phyloP scores from a whole-genome alignment of 2,329 filamentous ascomycete species.

The Bipolaris victoriae region DNA sequence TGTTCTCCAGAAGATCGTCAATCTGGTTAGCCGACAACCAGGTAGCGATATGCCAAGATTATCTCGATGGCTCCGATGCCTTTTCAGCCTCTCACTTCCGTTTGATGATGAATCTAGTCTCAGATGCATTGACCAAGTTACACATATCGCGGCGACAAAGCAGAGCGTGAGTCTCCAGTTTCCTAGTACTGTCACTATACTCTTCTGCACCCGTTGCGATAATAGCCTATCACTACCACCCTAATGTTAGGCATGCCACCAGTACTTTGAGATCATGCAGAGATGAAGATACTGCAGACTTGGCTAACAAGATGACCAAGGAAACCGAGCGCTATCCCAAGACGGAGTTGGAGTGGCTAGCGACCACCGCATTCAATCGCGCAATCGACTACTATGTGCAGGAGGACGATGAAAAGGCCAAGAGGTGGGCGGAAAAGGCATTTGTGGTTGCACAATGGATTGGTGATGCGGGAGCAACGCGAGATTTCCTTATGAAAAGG shows the following conservation, averaged over 20 bases:
- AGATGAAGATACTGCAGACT: slow-evolving; percentile 2
- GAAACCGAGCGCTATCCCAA: slow-evolving; percentile 63
- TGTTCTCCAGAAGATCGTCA: slow-evolving; percentile 70
- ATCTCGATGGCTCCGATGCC: slow-evolving; percentile 77
- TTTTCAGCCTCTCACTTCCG: slow-evolving; percentile 71
- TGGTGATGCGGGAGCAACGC: slow-evolving; percentile 55
- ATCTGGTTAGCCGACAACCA: slow-evolving; percentile 66
- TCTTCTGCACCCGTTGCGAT: slow-evolving; percentile 15
- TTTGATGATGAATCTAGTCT: slow-evolving; percentile 63
- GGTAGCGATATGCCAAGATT: slow-evolving; percentile 65
- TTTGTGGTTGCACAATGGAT: slow-evolving; percentile 66
- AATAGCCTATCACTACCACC: neutral
- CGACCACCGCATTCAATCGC: slow-evolving; percentile 66
- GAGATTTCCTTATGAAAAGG: slow-evolving; percentile 49
- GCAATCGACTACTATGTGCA: slow-evolving; percentile 64
- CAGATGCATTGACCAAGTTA: slow-evolving; percentile 68
- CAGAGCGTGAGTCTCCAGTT: slow-evolving; percentile 34
- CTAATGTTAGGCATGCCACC: slow-evolving; percentile 20
- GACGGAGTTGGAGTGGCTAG: slow-evolving; percentile 78
- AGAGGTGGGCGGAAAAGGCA: slow-evolving; percentile 67
- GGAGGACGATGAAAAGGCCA: slow-evolving; percentile 62
- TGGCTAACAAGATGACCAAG: slow-evolving; percentile 34
- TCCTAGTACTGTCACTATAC: neutral
- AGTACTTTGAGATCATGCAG: slow-evolving; percentile 20
- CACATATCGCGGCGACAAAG: slow-evolving; percentile 40